phyloP scores from a whole-genome alignment of 352 stramenopile species.

The Peronosclerospora sorghi region DNA sequence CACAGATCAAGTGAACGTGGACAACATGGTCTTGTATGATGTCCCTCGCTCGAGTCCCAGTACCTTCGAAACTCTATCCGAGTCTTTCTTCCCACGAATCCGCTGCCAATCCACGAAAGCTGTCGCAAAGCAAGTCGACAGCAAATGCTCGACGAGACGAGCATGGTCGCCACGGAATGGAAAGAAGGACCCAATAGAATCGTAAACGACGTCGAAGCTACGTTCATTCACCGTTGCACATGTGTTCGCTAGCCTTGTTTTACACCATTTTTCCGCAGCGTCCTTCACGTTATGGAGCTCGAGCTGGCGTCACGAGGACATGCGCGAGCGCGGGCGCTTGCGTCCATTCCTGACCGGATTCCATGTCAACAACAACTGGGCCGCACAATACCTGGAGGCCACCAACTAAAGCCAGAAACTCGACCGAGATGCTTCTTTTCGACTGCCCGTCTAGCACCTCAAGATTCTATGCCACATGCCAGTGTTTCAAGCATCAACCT shows the following conservation, averaged over 20 bases:
- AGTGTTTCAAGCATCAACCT: background rate
- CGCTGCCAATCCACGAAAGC: constrained; percentile 4
- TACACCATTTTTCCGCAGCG: no score
- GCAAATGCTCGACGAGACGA: constrained; percentile 12
- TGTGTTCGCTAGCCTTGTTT: no score
- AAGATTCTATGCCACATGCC: constrained; percentile 35
- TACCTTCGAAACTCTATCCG: constrained; percentile 38
- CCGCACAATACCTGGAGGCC: constrained; percentile 55
- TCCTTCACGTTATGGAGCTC: background rate
- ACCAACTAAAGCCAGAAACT: constrained; percentile 55
- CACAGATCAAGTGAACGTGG: constrained; percentile 52
- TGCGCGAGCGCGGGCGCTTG: constrained; percentile 37
- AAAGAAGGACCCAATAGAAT: constrained; percentile 13
- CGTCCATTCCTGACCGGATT: constrained; percentile 44
- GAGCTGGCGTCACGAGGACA: constrained; percentile 31
- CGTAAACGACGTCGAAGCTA: background rate
- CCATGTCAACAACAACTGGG: constrained; percentile 56
- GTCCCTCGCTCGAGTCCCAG: constrained; percentile 28
- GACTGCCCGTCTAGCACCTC: constrained; percentile 40
- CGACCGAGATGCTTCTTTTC: constrained; percentile 29
- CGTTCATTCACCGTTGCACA: no score
- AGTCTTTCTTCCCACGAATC: constrained; percentile 15
- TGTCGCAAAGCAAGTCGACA: constrained; percentile 26
- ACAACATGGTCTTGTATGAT: constrained; percentile 69
- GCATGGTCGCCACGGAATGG: constrained; percentile 14